Conservation (phyloP, 352 stramenopile genomes). For the Phytophthora sansomeana region DNA sequence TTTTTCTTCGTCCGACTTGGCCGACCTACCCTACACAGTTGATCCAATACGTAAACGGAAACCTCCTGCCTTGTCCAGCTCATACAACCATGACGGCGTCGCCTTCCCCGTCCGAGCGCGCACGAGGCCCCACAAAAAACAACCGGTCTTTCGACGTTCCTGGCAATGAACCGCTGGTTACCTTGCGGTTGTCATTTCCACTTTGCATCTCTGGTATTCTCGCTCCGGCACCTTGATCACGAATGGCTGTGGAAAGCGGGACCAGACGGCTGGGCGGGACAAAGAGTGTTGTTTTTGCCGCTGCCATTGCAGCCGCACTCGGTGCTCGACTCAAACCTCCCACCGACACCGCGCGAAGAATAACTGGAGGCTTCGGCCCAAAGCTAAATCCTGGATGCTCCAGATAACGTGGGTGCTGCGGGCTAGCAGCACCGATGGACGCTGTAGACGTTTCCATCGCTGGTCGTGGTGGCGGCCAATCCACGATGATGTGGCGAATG, state of each 20-base stretch:
- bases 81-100: constrained; percentile 29
- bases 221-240: neutral
- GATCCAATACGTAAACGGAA: neutral
- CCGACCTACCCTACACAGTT: too few species aligned
- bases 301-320: constrained; percentile 10
- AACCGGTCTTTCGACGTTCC: constrained; percentile 8
- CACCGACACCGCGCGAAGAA: constrained; percentile 5
- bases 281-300: constrained; percentile 15
- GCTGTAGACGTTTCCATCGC: neutral
- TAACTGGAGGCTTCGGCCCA: constrained; percentile 3
- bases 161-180: neutral
- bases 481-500: constrained; percentile 56
- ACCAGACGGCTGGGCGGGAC: constrained; percentile 9
- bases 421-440: neutral
- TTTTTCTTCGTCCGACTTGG: neutral
- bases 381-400: constrained; percentile 23
- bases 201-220: neutral
- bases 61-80: neutral
- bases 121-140: constrained; percentile 1
- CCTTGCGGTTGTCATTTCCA: neutral
- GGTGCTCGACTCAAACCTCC: neutral
- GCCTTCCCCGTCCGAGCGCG: constrained; percentile 22
- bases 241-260: neutral
- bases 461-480: constrained; percentile 46
- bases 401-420: constrained; percentile 20